Conservation (phyloP, 2,329 filamentous ascomycete genomes). For the Grosmannia serpens region DNA sequence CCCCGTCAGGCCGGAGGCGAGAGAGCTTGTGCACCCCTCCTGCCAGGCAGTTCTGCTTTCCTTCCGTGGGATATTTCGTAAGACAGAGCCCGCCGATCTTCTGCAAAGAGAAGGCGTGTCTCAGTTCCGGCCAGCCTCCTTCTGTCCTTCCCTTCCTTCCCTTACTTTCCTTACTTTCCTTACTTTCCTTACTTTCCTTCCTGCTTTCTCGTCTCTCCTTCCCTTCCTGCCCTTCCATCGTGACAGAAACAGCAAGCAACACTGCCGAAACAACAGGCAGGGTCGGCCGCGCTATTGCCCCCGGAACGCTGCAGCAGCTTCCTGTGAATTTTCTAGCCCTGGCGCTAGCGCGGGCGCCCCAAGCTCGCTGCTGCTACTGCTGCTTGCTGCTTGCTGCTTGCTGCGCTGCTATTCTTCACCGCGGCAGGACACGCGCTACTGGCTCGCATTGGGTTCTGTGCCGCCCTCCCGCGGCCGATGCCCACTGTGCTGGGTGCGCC, state of each 20-base stretch:
- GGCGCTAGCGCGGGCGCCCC: neutral
- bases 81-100: neutral
- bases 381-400: no score
- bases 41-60: no score
- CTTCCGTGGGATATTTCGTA: no score
- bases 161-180: neutral
- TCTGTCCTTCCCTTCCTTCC: neutral
- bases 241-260: no score
- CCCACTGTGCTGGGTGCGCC: neutral
- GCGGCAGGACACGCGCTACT: no score
- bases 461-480: no score
- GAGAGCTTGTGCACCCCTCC: no score
- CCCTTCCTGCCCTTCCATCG: neutral
- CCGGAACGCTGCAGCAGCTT: neutral
- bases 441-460: no score
- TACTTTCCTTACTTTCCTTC: neutral
- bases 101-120: neutral
- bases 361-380: neutral
- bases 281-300: no score
- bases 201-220: neutral
- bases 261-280: neutral
- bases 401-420: no score
- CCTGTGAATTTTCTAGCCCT: slow-evolving; percentile 10
- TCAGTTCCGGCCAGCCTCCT: no score
- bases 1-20: no score